Evolutionary conservation across 495 filamentous ascomycete genomes (phyloP), one percentile per base, ranked within the genome.

Genomic region (Amphirosellinia nigrospora): DNA sequence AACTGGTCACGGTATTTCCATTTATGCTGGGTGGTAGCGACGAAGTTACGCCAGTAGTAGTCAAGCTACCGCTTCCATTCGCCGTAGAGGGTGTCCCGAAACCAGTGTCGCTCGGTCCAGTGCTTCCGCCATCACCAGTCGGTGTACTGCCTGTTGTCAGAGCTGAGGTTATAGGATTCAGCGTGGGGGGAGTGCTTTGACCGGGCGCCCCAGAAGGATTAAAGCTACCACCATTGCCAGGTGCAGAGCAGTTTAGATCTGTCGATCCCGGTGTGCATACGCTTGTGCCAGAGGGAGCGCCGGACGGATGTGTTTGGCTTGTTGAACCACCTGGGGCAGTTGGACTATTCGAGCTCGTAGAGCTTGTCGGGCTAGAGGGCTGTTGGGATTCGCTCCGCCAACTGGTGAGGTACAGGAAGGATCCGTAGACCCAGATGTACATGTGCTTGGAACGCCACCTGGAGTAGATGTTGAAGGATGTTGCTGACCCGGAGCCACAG

Each of bases 351-450:
- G 67, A 16, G 48, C 3, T 48, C 32, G 26, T 59, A 19, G 38
- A 9, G 34, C 50, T 55, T 11, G 48, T 48, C 19, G 48, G 13
- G 23, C 38, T 34, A 23, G 59, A 58, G 16, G 68, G 71, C 19
- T 66, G 73, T 60, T 19, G 73, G 61, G n/a, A 32, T 43, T 59
- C 4, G 43, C 60, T 66, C 67, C 70, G 48, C 64, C 56, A 45
- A 46, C 60, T 23, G 73, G 61, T 16, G 73, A 71, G 19, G 53
- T 72, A 30, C 73, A 75, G 11, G 65, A 13, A 48, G 70, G 45
- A 55, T 72, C 70, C 1, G 63, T 70, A 56, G 72, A 74, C 41
- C 63, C 72, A 50, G 72, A 45, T 0, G 70, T 55, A n/a, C 72
- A 74, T 28, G 53, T 72, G 56, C 48, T 64, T 21, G 68, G n/a